A percentile compares a stretch with the other conserved stretches of the same genome.
These are phyloP conservation scores for Aechmea fasciata DNA, from an alignment of 176 grass and related monocot species.

Conservation along the genomic window DNA sequence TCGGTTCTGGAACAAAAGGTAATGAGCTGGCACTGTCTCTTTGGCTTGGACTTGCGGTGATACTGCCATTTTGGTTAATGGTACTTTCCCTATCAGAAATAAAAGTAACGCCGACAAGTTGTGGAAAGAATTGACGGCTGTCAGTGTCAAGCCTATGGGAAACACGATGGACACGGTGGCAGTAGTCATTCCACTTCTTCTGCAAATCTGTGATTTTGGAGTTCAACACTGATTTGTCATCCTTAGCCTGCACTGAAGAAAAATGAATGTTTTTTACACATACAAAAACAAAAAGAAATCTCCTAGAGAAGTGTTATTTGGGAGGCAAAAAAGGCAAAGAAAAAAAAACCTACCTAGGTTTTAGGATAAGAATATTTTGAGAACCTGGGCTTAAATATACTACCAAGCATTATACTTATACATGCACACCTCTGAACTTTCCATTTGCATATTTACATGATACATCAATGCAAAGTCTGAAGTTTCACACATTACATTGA, in stretches of 20 bases:
- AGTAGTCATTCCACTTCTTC: constrained; percentile 75
- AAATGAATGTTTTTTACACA: constrained; percentile 52
- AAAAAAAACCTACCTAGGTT: too few relatives aligned
- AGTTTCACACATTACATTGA: too few relatives aligned
- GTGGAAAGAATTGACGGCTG: constrained; percentile 31
- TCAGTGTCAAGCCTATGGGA: constrained; percentile 28
- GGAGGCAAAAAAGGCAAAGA: too few relatives aligned
- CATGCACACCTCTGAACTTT: too few relatives aligned
- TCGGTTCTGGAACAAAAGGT: constrained; percentile 34
- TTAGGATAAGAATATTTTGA: too few relatives aligned
- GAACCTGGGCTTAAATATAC: too few relatives aligned
- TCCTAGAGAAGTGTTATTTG: too few relatives aligned
- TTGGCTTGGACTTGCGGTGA: constrained; percentile 6
- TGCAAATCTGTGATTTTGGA: constrained; percentile 55
- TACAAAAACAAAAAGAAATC: constrained; percentile 15
- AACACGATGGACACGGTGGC: constrained; percentile 35
- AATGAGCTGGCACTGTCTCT: constrained; percentile 12
- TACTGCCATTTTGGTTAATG: constrained; percentile 27
- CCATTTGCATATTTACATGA: too few relatives aligned
- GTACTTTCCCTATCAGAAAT: constrained; percentile 19
- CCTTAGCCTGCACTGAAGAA: constrained; percentile 74
- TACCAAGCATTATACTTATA: too few relatives aligned
- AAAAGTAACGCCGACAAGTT: constrained; percentile 21
- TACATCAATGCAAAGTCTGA: too few relatives aligned
- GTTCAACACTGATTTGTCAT: constrained; percentile 56